Evolutionary conservation across 768 basidiomycete species (phyloP).

Genomic region (Amanita subjunquillea): DNA sequence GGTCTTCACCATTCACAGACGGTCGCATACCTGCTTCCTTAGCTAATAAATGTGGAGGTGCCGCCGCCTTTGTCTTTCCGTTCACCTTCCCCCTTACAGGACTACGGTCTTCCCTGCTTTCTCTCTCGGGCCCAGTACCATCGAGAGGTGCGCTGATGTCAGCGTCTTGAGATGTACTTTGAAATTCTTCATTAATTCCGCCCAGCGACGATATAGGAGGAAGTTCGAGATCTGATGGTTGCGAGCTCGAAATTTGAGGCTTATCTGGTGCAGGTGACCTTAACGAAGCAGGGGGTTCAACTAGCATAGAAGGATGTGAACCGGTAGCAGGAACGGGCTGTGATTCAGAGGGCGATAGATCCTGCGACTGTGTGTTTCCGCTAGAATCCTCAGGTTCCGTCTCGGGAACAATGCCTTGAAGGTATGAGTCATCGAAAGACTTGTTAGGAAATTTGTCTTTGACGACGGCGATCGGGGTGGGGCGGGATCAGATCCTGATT

Average conservation of each 20-base stretch:
- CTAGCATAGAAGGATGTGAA: background rate
- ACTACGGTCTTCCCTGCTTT: background rate
- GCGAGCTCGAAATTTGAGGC: background rate
- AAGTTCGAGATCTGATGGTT: background rate
- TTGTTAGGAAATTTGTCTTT: background rate
- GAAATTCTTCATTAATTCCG: background rate
- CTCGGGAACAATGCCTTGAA: slow-evolving; percentile 2
- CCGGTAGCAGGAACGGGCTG: background rate
- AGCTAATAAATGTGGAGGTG: too few relatives aligned
- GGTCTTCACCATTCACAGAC: background rate
- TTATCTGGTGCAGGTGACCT: background rate
- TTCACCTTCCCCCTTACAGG: background rate
- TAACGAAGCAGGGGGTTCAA: slow-evolving; percentile 4
- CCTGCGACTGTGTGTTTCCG: slow-evolving; percentile 1
- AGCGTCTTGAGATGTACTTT: background rate
- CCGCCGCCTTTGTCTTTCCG: background rate
- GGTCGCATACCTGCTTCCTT: background rate
- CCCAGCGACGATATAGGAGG: background rate
- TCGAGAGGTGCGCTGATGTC: background rate
- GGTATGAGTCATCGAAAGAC: background rate
- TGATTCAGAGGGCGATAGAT: background rate
- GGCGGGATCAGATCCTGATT: background rate
- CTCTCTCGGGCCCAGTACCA: background rate
- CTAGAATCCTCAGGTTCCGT: slow-evolving; percentile 4
- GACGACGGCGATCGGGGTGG: background rate